A percentile compares a stretch with the other conserved stretches of the same genome.
Conservation (phyloP, 2,329 filamentous ascomycete species). For the Calonectria henricotiae region DNA sequence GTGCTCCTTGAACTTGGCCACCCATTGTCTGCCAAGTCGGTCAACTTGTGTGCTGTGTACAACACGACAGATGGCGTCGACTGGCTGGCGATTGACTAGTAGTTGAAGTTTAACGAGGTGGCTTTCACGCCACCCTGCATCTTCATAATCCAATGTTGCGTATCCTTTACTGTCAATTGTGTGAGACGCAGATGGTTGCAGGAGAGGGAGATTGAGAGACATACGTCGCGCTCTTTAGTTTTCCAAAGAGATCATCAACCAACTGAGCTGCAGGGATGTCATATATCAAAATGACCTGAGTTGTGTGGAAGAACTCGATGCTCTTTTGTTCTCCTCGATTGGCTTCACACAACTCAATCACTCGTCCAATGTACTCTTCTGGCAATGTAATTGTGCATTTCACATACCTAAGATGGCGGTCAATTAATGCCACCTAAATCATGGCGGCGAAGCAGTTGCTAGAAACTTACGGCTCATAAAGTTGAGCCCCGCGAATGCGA, state of each 20-base stretch:
- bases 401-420: conserved; percentile 72
- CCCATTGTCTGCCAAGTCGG: conserved; percentile 88
- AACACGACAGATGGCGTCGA: conserved; percentile 94
- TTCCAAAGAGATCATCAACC: conserved; percentile 97
- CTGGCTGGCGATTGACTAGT: conserved; percentile 92
- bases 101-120: conserved; percentile 91
- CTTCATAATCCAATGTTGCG: conserved; percentile 96
- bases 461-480: conserved; percentile 68
- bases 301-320: conserved; percentile 91
- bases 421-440: background rate
- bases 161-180: conserved; percentile 80
- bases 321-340: conserved; percentile 91
- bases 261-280: conserved; percentile 89
- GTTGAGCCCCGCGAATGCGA: conserved; percentile 62
- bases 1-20: conserved; percentile 96
- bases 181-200: background rate
- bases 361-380: conserved; percentile 92
- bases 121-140: conserved; percentile 87
- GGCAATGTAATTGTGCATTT: conserved; percentile 90
- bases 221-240: conserved; percentile 87
- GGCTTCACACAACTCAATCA: conserved; percentile 94
- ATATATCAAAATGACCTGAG: conserved; percentile 96
- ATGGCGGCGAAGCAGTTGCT: background rate
- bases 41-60: conserved; percentile 88
- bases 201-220: conserved; percentile 34